Evolutionary conservation across 495 filamentous ascomycete species (phyloP), one percentile per base, ranked within the genome.

Genomic region (Trichoderma virens): DNA sequence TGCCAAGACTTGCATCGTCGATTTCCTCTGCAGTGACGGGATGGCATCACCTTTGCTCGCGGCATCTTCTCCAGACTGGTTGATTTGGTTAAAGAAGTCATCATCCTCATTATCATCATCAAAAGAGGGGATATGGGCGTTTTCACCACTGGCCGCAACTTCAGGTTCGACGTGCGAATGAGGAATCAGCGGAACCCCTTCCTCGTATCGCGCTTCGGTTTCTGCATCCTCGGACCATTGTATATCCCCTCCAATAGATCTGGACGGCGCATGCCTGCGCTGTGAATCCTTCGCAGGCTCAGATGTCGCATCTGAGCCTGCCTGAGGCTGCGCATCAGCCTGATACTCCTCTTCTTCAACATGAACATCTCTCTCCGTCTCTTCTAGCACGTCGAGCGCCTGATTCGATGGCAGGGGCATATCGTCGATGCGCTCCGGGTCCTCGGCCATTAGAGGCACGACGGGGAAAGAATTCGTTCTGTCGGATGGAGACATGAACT

Each of bases 401-500:
- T 82, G 78, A 32, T 67, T 79, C 4, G 73, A 70, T 16, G 76
- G 71, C 23, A 77, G 69, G 7, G 66, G 65, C 5, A 71, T 65
- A 11, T 72, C 68, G 20, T 64, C 60, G 20, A 73, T 65, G 43
- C 71, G 65, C 5, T 68, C 62, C 51, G 66, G 65, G 43, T 64
- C 62, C 32, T 73, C 59, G 45, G 74, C 71, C 0, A 73, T 41
- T 16, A 79, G 78, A 31, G 80, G 78, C 1, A 87, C 79, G 16
- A 71, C 73, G 11, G 86, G 86, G 65, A 88, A 89, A 0, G 86
- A 88, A 69, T 88, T 86, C 51, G 85, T 82, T 60, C 85, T 78
- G 34, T 82, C 79, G 62, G 68, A 78, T 14, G 78, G 71, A 13
- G 78, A 72, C 74, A 87, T 80, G 54, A 80, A 78, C 64, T 80